Evolutionary conservation across 208 protist species (phyloP), one percentile per base, ranked within the genome.

Genomic region (Wallacemonas sp.): DNA sequence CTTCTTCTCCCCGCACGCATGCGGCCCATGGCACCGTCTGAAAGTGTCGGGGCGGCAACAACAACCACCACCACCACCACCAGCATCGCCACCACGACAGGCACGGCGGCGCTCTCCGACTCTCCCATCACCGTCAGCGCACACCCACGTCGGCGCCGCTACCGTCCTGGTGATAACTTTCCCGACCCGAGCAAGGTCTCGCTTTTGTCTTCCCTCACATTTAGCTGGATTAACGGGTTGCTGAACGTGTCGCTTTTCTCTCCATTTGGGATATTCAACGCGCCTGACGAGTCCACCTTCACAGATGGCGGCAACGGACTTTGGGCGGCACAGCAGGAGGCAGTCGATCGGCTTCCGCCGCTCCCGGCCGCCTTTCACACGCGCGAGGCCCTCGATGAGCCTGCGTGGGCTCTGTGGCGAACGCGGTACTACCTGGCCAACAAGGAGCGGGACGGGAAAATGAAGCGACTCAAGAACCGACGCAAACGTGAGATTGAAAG

Each of bases 221-320:
- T 86, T 68, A 84, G 72, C 70, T 93, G 82, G 81, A 51, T 93
- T n/a, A 86, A 73, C 54, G 72, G 83, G 14, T 67, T 93, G 22
- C 61, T 93, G 60, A 90, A 76, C 54, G 77, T 87, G 38, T 66
- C 73, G 11, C 51, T 84, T 56, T 68, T 77, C 59, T 78, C 69
- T 12, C 83, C 74, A 6, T 79, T 80, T 56, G 71, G 69, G 27
- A 71, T 51, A 41, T 88, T 88, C 60, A 58, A 58, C 33, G 66
- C 75, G 2, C 77, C 77, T 9, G 28, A 72, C 26, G 70, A 69
- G 41, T 41, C 69, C 19, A 68, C 72, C 44, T 72, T 75, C 61
- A 61, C 19, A 11, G 67, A 77, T 19, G 78, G 78, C 66, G 78
- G 74, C 15, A 62, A 68, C 28, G 68, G 33, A 2, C 66, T 73